Evolutionary conservation across 1,139 yeast genomes (phyloP).

Genomic region (Yamadazyma sp.): DNA sequence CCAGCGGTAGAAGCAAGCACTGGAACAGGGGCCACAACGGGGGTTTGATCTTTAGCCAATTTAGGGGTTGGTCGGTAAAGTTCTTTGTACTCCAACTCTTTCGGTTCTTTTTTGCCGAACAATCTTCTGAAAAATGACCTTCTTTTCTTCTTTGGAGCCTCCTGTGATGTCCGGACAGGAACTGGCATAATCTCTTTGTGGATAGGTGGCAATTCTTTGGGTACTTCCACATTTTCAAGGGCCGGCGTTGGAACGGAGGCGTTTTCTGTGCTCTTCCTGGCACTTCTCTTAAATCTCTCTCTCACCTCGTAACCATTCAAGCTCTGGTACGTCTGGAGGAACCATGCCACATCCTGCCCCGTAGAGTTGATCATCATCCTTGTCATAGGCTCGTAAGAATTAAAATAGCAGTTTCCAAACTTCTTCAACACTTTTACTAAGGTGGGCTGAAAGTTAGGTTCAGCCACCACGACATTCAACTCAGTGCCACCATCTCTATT

Average conservation of each 20-base stretch:
- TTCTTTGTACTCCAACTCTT: constrained; percentile 13
- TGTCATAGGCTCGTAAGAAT: constrained; percentile 23
- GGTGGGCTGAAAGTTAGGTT: constrained; percentile 21
- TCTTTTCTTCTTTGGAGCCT: constrained; percentile 10
- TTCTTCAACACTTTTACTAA: constrained; percentile 20
- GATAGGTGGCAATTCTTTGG: neutral
- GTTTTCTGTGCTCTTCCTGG: neutral
- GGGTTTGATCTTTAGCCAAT: constrained; percentile 4
- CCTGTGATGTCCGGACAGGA: neutral
- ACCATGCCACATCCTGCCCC: constrained; percentile 24
- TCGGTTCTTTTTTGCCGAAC: constrained; percentile 13
- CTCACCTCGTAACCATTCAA: constrained; percentile 14
- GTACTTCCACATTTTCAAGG: neutral
- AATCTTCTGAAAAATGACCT: constrained; percentile 22
- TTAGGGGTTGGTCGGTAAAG: constrained; percentile 20
- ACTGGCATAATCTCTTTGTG: no score
- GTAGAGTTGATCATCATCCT: constrained; percentile 23
- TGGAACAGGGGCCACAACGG: neutral
- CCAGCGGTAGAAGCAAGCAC: neutral
- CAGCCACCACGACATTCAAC: constrained; percentile 24
- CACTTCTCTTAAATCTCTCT: constrained; percentile 12
- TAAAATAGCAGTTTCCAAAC: constrained; percentile 22
- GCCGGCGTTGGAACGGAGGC: no score
- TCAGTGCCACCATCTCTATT: constrained; percentile 24
- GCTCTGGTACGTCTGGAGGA: constrained; percentile 13